Conservation (phyloP, 306 rosid species). For the Rosa persica region DNA sequence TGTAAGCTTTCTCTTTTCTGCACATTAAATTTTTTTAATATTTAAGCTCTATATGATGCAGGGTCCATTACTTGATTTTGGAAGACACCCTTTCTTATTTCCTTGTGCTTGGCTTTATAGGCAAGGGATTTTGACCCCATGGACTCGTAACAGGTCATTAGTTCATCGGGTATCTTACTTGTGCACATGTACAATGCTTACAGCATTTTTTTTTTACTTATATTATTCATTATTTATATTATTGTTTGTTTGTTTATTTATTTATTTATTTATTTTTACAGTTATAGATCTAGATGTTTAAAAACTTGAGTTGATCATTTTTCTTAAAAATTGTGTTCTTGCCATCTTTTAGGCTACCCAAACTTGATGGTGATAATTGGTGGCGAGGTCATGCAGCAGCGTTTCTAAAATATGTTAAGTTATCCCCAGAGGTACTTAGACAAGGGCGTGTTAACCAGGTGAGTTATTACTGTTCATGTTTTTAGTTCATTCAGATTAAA, state of each 20-base stretch:
- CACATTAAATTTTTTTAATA: background rate
- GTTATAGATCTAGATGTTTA: background rate
- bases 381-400: conserved; percentile 98
- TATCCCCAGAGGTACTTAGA: conserved; percentile 76
- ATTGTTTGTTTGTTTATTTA: background rate
- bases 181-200: conserved; percentile 18
- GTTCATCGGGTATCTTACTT: conserved; percentile 41
- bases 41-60: conserved; percentile 41
- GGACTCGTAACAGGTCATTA: conserved; percentile 78
- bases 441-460: conserved; percentile 93
- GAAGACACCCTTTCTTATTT: conserved; percentile 78
- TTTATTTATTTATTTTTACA: background rate
- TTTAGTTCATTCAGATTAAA: background rate
- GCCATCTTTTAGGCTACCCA: conserved; percentile 53
- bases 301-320: background rate
- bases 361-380: conserved; percentile 90
- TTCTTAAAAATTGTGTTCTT: conserved; percentile 2
- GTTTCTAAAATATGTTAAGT: conserved; percentile 62
- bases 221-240: background rate
- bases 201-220: conserved; percentile 3
- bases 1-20: conserved; percentile 9
- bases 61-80: conserved; percentile 94
- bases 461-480: conserved; percentile 5
- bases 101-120: conserved; percentile 85
- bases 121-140: conserved; percentile 83